Evolutionary conservation across 2,329 filamentous ascomycete species (phyloP).

Genomic region (Cladophialophora immunda): DNA sequence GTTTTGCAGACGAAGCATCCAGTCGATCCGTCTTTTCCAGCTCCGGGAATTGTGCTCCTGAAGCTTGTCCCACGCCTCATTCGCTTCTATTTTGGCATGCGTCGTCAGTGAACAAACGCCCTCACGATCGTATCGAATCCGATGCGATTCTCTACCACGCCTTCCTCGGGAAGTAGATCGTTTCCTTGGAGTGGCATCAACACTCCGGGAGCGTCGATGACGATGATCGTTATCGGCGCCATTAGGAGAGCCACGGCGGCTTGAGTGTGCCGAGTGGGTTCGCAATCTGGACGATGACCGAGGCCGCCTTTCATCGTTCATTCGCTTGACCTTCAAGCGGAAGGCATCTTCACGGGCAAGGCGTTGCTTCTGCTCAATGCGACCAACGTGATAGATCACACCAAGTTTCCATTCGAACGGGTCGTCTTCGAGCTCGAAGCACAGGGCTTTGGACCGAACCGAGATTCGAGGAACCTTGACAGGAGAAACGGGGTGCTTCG

Average conservation of each 20-base stretch:
- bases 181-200: constrained; percentile 60
- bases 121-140: constrained; percentile 78
- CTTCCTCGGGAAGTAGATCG: constrained; percentile 46
- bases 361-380: constrained; percentile 88
- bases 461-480: constrained; percentile 88
- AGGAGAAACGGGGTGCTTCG: constrained; percentile 84
- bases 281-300: constrained; percentile 62
- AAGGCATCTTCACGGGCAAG: constrained; percentile 91
- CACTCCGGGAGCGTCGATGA: constrained; percentile 55
- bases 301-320: constrained; percentile 71
- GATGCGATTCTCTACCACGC: constrained; percentile 45
- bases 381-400: constrained; percentile 88
- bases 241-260: constrained; percentile 50
- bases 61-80: constrained; percentile 78
- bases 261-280: constrained; percentile 64
- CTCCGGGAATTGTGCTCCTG: constrained; percentile 84
- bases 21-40: constrained; percentile 91
- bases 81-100: constrained; percentile 74
- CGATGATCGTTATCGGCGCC: constrained; percentile 43
- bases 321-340: constrained; percentile 82
- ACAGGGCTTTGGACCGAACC: constrained; percentile 78
- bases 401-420: constrained; percentile 97
- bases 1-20: constrained; percentile 73
- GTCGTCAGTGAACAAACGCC: constrained; percentile 76
- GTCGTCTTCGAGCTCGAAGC: constrained; percentile 95